These are phyloP conservation scores for Hawksworthiomyces lignivorus DNA, from an alignment of 2,329 filamentous ascomycete species.

Conservation along the genomic window DNA sequence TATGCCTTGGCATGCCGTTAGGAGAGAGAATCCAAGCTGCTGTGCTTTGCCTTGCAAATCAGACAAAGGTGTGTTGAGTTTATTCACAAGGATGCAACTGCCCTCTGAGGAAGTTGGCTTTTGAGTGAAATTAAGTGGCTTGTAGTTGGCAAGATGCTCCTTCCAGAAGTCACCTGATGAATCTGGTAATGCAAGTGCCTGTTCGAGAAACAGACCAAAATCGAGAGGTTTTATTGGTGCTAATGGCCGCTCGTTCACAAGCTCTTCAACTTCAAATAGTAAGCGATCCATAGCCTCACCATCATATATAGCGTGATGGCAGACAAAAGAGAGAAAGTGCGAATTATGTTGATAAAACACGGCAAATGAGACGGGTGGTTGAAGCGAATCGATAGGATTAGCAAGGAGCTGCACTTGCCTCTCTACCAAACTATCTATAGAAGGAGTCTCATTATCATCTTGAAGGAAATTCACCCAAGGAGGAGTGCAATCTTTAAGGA, in stretches of 20 bases:
- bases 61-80: conserved; percentile 30
- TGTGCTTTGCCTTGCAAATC: conserved; percentile 42
- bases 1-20: conserved; percentile 62
- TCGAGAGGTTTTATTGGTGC: conserved; percentile 35
- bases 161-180: conserved; percentile 60
- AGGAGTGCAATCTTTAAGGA: conserved; percentile 42
- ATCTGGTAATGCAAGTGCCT: conserved; percentile 42
- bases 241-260: conserved; percentile 42
- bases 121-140: conserved; percentile 18
- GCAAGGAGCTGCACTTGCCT: conserved; percentile 33
- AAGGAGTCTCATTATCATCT: background rate
- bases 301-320: conserved; percentile 82
- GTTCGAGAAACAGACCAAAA: conserved; percentile 57
- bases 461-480: conserved; percentile 28
- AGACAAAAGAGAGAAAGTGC: conserved; percentile 40
- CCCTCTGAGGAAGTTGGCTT: background rate
- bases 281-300: conserved; percentile 66
- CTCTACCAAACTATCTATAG: conserved; percentile 28
- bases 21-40: conserved; percentile 50
- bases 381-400: conserved; percentile 34
- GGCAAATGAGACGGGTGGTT: conserved; percentile 38
- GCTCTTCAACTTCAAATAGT: conserved; percentile 59
- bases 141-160: conserved; percentile 43
- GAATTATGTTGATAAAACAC: conserved; percentile 26
- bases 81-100: conserved; percentile 15